A percentile compares a stretch with the other conserved stretches of the same genome.
Evolutionary conservation across 345 rosid species (phyloP).

Genomic region (Gossypium ekmanianum): DNA sequence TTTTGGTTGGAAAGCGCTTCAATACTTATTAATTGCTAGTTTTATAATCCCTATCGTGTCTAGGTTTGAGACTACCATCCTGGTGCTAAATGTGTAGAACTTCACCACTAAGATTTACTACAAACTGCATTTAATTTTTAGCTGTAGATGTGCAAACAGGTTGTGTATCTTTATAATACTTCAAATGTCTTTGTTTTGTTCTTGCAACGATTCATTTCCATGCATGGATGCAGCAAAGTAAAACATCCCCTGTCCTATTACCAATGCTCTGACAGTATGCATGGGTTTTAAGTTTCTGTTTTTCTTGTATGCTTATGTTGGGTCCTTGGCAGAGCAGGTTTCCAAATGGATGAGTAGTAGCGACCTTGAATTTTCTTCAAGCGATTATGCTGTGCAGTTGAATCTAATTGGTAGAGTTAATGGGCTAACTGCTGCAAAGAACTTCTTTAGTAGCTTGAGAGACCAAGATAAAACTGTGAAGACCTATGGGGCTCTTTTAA

Average conservation of each 20-base stretch:
- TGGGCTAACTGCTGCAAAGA: conserved; percentile 37
- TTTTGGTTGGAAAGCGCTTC: not conserved
- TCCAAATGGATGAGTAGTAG: conserved; percentile 37
- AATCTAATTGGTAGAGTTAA: conserved; percentile 42
- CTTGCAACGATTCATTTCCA: not conserved
- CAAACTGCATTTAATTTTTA: not conserved
- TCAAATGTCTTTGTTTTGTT: not conserved
- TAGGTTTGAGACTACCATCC: not conserved
- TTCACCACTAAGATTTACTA: not conserved
- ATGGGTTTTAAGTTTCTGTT: not conserved
- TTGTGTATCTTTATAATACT: not conserved
- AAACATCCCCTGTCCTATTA: not conserved
- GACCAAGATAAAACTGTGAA: conserved; percentile 31
- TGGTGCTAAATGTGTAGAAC: not conserved
- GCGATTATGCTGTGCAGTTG: conserved; percentile 40
- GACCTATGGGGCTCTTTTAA: conserved; percentile 43
- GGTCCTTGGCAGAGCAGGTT: conserved; percentile 29
- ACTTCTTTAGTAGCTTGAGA: conserved; percentile 31
- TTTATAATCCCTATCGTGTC: not conserved
- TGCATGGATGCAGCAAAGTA: not conserved
- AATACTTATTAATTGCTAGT: not conserved
- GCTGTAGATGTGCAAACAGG: not conserved
- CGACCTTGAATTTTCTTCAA: conserved; percentile 17
- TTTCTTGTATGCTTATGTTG: not conserved
- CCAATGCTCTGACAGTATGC: not conserved